These are phyloP conservation scores for Tephrocybe sp. DNA, from an alignment of 768 basidiomycete species.

Conservation along the genomic window DNA sequence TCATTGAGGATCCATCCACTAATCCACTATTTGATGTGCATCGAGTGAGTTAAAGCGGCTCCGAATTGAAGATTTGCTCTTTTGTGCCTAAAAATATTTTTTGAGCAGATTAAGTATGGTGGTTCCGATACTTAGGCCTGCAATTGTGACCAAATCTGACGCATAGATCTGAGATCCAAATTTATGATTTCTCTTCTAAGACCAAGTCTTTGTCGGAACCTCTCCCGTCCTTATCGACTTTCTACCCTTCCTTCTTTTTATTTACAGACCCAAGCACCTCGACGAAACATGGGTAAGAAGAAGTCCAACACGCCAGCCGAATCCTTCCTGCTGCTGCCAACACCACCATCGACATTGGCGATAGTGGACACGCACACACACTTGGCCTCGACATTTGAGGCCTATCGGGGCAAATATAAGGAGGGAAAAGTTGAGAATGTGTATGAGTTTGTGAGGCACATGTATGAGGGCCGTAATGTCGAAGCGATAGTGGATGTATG, in stretches of 20 bases:
- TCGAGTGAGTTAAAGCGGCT: too few species aligned
- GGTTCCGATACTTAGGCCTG: too few species aligned
- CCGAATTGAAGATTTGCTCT: too few species aligned
- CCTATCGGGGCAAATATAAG: constrained; percentile 64
- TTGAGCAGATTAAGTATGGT: too few species aligned
- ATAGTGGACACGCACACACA: constrained; percentile 89
- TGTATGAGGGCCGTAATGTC: constrained; percentile 60
- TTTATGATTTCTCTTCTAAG: constrained; percentile 5
- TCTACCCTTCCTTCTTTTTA: neutral
- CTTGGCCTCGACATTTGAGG: constrained; percentile 68
- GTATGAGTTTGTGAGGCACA: constrained; percentile 65
- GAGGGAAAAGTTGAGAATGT: constrained; percentile 52
- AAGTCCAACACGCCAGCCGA: constrained; percentile 36
- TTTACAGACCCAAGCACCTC: neutral
- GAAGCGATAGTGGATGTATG: constrained; percentile 81
- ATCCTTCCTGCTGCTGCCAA: constrained; percentile 36
- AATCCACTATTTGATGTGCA: too few species aligned
- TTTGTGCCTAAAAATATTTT: too few species aligned
- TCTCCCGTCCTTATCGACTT: constrained; percentile 2
- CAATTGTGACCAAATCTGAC: neutral
- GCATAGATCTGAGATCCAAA: neutral
- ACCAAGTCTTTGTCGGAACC: constrained; percentile 1
- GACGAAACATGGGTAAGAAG: constrained; percentile 37
- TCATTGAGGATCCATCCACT: too few species aligned
- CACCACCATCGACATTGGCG: constrained; percentile 30